Evolutionary conservation across 73 alveolate species (phyloP).

Genomic region (Paramecium biaurelia): DNA sequence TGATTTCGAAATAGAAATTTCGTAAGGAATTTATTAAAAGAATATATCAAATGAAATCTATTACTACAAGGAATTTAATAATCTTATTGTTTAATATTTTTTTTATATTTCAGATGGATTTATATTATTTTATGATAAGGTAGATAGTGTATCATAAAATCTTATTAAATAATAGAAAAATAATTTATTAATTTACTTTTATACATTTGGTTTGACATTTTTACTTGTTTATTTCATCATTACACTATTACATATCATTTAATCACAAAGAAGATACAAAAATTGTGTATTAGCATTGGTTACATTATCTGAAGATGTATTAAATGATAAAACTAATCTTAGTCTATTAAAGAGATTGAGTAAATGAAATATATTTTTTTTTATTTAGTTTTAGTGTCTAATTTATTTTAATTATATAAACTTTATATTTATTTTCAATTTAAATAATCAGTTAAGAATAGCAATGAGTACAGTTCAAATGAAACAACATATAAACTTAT

Average conservation of each 20-base stretch:
- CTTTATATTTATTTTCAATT: not conserved
- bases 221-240: not conserved
- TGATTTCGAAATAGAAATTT: not conserved
- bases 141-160: not conserved
- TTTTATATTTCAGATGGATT: not conserved
- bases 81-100: not conserved
- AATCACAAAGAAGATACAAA: not conserved
- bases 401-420: not conserved
- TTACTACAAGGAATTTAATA: not conserved
- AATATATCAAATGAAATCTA: not conserved
- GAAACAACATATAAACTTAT: not conserved
- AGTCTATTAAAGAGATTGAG: not conserved
- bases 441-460: not conserved
- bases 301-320: not conserved
- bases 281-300: not conserved
- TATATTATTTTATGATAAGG: not conserved
- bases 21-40: not conserved
- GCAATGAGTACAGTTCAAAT: not conserved
- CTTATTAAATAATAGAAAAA: not conserved
- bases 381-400: not conserved
- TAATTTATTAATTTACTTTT: not conserved
- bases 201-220: not conserved
- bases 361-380: not conserved
- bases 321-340: not conserved
- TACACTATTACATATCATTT: not conserved